These are phyloP conservation scores for Fomitopsis palustris DNA, from an alignment of 1,284 basidiomycete species.

Conservation along the genomic window DNA sequence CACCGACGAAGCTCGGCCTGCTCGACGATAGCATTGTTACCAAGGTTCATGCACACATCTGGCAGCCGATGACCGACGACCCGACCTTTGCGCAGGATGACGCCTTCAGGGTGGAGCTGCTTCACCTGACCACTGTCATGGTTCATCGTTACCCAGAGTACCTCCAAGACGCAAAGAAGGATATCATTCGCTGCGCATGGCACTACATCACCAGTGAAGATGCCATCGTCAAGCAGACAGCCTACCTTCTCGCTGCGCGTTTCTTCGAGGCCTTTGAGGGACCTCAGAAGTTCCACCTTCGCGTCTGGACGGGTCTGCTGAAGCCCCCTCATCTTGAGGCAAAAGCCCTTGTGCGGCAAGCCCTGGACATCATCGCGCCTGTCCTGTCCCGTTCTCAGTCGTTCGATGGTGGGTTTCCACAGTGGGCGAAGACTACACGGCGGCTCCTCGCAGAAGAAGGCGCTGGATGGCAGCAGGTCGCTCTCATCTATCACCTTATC, in stretches of 20 bases:
- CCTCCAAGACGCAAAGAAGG: conserved; percentile 83
- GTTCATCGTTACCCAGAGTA: conserved; percentile 82
- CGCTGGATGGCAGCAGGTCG: conserved; percentile 76
- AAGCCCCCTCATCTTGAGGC: conserved; percentile 82
- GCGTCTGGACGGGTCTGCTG: conserved; percentile 94
- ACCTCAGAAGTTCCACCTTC: conserved; percentile 90
- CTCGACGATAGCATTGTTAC: conserved; percentile 71
- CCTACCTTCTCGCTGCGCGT: conserved; percentile 90
- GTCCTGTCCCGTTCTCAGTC: conserved; percentile 66
- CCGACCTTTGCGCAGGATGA: conserved; percentile 60
- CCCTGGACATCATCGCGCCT: conserved; percentile 88
- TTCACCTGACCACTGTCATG: conserved; percentile 89
- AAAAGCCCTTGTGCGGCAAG: conserved; percentile 80
- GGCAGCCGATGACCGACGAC: conserved; percentile 73
- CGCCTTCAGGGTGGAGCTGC: conserved; percentile 85
- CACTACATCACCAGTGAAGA: conserved; percentile 85
- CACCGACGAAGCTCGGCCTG: conserved; percentile 49
- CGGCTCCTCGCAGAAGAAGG: conserved; percentile 90
- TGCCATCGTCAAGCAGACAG: conserved; percentile 90
- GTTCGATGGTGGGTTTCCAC: conserved; percentile 62
- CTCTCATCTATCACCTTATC: conserved; percentile 90
- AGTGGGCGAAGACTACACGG: conserved; percentile 91
- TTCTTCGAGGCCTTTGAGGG: conserved; percentile 93
- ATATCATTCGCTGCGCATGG: conserved; percentile 96
- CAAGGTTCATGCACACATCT: conserved; percentile 72